Evolutionary conservation across 345 rosid species (phyloP).

Genomic region (sweet orange (Citrus sinensis)): DVS_A1.0 CM039161.1:546001-546500

Average conservation of each 20-base stretch:
- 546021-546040: background rate
- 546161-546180: constrained; percentile 71
- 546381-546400: background rate
- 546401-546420: background rate
- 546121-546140: constrained; percentile 46
- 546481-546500: background rate
- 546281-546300: background rate
- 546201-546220: background rate
- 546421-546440: background rate
- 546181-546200: constrained; percentile 34
- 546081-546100: constrained; percentile 70
- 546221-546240: background rate
- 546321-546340: background rate
- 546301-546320: background rate
- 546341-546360: background rate
- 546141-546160: constrained; percentile 70
- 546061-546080: constrained; percentile 58
- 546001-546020: constrained; percentile 26
- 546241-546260: background rate
- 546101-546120: constrained; percentile 61
- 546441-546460: background rate
- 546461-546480: background rate
- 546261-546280: background rate
- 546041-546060: constrained; percentile 33
- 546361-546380: background rate